These are phyloP conservation scores for Cytospora schulzeri DNA, from an alignment of 2,329 filamentous ascomycete genomes.

Conservation along the genomic window DNA sequence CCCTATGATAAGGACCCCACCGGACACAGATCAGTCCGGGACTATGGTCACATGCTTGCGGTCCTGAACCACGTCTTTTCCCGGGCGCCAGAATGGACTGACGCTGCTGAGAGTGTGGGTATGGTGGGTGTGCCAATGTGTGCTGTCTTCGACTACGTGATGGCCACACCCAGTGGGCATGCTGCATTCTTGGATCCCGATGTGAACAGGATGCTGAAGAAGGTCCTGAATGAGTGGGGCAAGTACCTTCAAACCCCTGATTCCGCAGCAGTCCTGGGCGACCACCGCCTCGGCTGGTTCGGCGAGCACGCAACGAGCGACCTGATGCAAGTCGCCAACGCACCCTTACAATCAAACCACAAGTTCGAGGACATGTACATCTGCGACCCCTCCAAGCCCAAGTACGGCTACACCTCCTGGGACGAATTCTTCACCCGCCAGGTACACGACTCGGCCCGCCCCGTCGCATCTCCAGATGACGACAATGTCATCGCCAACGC, in stretches of 20 bases:
- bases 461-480: conserved; percentile 59
- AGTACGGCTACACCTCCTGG: conserved; percentile 68
- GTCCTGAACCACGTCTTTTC: conserved; percentile 64
- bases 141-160: conserved; percentile 58
- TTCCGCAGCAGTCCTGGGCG: conserved; percentile 54
- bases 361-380: conserved; percentile 62
- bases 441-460: conserved; percentile 57
- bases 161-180: conserved; percentile 56
- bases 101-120: conserved; percentile 52
- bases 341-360: conserved; percentile 42
- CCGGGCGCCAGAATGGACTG: conserved; percentile 54
- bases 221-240: conserved; percentile 60
- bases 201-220: conserved; percentile 56
- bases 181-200: conserved; percentile 58
- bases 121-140: conserved; percentile 58
- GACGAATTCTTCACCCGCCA: conserved; percentile 68
- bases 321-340: conserved; percentile 55
- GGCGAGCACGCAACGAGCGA: conserved; percentile 50
- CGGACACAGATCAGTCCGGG: conserved; percentile 62
- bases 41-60: conserved; percentile 67
- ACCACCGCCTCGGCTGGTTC: conserved; percentile 55
- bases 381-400: conserved; percentile 56
- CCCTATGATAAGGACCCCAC: conserved; percentile 65
- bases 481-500: conserved; percentile 59
- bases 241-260: conserved; percentile 53